Percentiles rank a stretch among this genome's conserved stretches.
phyloP scores from a whole-genome alignment of 2,329 filamentous ascomycete genomes.

The Parastagonospora avenae region DNA sequence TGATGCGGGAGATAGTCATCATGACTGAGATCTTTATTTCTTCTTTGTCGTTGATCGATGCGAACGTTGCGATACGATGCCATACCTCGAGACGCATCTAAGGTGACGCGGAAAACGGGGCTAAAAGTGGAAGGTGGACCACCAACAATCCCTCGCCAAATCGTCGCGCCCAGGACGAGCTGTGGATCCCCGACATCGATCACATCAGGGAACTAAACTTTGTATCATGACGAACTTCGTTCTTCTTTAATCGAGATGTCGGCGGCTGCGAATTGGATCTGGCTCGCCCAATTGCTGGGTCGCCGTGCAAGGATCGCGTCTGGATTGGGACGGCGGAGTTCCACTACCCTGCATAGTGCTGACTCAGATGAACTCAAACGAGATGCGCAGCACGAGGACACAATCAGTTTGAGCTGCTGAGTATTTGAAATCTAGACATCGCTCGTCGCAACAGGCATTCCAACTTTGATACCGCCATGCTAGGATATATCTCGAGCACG shows the following conservation, averaged over 20 bases:
- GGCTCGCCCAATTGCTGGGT: not conserved
- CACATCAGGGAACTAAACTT: constrained; percentile 1
- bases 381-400: too few relatives aligned
- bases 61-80: not conserved
- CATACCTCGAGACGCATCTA: not conserved
- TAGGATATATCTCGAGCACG: constrained; percentile 39
- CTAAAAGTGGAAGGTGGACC: not conserved
- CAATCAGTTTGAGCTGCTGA: not conserved
- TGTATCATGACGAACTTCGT: not conserved
- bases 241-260: not conserved
- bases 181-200: not conserved
- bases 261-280: too few relatives aligned
- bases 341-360: not conserved
- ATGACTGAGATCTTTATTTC: not conserved
- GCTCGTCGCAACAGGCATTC: not conserved
- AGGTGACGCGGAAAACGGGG: not conserved
- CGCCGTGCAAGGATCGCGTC: not conserved
- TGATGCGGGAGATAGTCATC: not conserved
- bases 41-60: not conserved
- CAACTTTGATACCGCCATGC: constrained; percentile 15
- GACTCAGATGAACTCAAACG: not conserved
- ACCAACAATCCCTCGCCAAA: not conserved
- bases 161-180: not conserved
- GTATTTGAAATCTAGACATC: not conserved
- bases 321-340: not conserved